phyloP scores from a whole-genome alignment of 2,329 filamentous ascomycete species.

The Paraphaeosphaeria sporulosa region DNA sequence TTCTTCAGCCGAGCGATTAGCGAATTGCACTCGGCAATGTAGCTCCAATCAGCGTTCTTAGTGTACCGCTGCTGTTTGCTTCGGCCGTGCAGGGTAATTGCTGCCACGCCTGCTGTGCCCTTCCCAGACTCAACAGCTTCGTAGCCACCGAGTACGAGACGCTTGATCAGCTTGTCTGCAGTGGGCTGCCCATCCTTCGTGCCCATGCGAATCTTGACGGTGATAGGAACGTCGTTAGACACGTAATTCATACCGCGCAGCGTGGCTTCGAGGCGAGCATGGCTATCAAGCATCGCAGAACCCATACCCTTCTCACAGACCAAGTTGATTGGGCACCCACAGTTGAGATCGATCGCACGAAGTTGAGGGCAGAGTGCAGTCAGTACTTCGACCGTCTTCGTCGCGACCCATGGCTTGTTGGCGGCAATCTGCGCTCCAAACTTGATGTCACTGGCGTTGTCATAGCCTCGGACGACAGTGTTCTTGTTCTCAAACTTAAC shows the following conservation, averaged over 20 bases:
- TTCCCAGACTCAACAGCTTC: slow-evolving; percentile 72
- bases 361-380: slow-evolving; percentile 80
- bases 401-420: slow-evolving; percentile 88
- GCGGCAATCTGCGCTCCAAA: slow-evolving; percentile 94
- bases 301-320: slow-evolving; percentile 88
- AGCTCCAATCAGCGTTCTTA: slow-evolving; percentile 89
- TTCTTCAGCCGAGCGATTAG: slow-evolving; percentile 82
- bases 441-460: slow-evolving; percentile 81
- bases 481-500: slow-evolving; percentile 69
- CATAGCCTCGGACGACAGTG: slow-evolving; percentile 75
- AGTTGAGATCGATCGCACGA: slow-evolving; percentile 93
- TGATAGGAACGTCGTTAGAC: slow-evolving; percentile 88
- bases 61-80: slow-evolving; percentile 96
- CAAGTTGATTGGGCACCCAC: slow-evolving; percentile 95
- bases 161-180: slow-evolving; percentile 81
- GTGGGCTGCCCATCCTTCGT: slow-evolving; percentile 81
- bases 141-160: slow-evolving; percentile 79
- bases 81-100: slow-evolving; percentile 93
- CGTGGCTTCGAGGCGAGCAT: slow-evolving; percentile 90
- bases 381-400: slow-evolving; percentile 86
- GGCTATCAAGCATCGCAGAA: slow-evolving; percentile 88
- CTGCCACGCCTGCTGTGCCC: slow-evolving; percentile 77
- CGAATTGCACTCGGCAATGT: slow-evolving; percentile 88
- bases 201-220: slow-evolving; percentile 92
- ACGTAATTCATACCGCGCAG: slow-evolving; percentile 95